phyloP scores from a whole-genome alignment of 1,139 yeast genomes.

The Taphrina sp. region DNA sequence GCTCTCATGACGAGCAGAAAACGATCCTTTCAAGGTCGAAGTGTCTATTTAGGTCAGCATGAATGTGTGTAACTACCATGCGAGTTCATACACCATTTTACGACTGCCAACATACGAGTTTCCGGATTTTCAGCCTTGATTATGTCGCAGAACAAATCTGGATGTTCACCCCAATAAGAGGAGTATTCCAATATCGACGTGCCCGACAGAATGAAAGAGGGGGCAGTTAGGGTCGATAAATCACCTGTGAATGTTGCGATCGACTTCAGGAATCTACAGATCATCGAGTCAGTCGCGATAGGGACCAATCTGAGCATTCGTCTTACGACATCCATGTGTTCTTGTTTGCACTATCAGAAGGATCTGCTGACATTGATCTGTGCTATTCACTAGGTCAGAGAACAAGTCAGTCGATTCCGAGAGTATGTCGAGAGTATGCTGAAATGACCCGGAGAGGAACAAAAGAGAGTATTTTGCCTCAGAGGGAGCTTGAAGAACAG shows the following conservation, averaged over 20 bases:
- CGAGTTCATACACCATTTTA: conserved; percentile 70
- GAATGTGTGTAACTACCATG: neutral
- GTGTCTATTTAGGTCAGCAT: conserved; percentile 5
- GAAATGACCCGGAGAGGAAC: too few species aligned
- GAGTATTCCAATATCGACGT: conserved; percentile 87
- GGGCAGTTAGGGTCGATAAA: conserved; percentile 88
- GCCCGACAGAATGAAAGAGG: conserved; percentile 94
- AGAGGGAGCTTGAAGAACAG: too few species aligned
- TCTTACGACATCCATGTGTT: conserved; percentile 23
- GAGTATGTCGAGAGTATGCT: too few species aligned
- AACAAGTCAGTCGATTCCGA: too few species aligned
- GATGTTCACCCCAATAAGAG: conserved; percentile 79
- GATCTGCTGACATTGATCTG: too few species aligned
- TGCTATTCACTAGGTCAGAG: too few species aligned
- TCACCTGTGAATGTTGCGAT: conserved; percentile 94
- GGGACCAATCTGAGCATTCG: neutral
- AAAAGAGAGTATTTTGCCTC: too few species aligned
- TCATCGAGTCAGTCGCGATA: conserved; percentile 39
- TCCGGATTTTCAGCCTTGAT: conserved; percentile 50
- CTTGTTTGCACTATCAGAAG: conserved; percentile 18
- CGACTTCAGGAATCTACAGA: conserved; percentile 69
- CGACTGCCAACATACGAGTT: conserved; percentile 72
- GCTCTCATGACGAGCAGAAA: conserved; percentile 82
- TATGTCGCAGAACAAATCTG: conserved; percentile 76
- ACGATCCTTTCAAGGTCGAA: conserved; percentile 86